Base-by-base conservation (phyloP, 225 moss, liverwort and hornwort species). In the Neckera pumila region DNA sequence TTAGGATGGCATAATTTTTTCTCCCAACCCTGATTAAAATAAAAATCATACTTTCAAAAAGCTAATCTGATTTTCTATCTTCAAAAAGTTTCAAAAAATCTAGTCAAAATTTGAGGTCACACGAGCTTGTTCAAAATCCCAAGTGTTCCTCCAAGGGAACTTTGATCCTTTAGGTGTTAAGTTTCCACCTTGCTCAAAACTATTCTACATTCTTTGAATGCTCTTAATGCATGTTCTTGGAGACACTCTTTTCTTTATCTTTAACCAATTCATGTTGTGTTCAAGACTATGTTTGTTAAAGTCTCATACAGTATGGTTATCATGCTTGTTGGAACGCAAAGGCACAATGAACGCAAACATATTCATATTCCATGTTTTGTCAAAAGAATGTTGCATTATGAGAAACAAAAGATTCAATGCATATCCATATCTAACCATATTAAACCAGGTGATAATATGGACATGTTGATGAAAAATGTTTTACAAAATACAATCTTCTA, bases 291-390 rank as follows among this genome's bases (percentile, higher is more conserved):
- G 11, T 7, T 67, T 23, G 12, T 23, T 38, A 65, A 12, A 69
- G 38, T 67, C n/a, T 67, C 21, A 45, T 45, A 45, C 45, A 45
- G 7, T n/a, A n/a, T n/a, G 12, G 1, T 67, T n/a, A 12, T n/a
- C 4, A 21, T 36, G 7, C 20, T 66, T 66, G 36, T 20, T 66
- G 17, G 6, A 66, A 66, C 1, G 6, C 14, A 40, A 40, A 14
- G 14, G 4, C 8, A 40, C 25, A 14, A 25, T 2, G 0, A 23
- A 25, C 4, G 23, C 4, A 70, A 40, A 40, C 1, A 0, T 70
- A 40, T 70, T 40, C 4, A 40, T 12, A 70, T 1, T 1, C 3
- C 13, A 70, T 70, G 6, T 65, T 38, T 69, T 69, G 13, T 69
- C 23, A 69, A 23, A 1, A 0, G 13, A 23, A 40, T 38, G 69